Percentiles rank a stretch among this genome's conserved stretches.
These are phyloP conservation scores for Inga leiocalycina DNA, from an alignment of 306 rosid species.

Conservation along the genomic window DNA sequence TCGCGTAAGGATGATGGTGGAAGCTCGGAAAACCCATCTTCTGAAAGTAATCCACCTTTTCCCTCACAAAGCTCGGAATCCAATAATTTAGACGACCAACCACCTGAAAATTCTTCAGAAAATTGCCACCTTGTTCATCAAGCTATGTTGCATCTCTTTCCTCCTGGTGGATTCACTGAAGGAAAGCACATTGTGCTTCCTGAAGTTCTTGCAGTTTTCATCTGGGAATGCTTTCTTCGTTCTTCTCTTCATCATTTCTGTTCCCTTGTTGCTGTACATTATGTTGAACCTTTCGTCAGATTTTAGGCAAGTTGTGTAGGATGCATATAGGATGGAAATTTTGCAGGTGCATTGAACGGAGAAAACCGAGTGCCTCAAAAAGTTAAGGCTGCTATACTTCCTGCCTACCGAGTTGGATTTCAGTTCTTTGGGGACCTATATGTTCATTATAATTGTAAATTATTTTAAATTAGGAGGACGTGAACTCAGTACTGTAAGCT, in stretches of 20 bases:
- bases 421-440: conserved; percentile 15
- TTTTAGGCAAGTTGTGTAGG: conserved; percentile 52
- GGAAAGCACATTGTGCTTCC: conserved; percentile 30
- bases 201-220: conserved; percentile 40
- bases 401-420: conserved; percentile 12
- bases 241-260: conserved; percentile 40
- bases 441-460: conserved; percentile 20
- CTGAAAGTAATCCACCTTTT: conserved; percentile 54
- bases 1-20: conserved; percentile 51
- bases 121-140: conserved; percentile 33
- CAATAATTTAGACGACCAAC: conserved; percentile 55
- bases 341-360: conserved; percentile 26
- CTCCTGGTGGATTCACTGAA: conserved; percentile 30
- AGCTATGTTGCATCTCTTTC: conserved; percentile 32
- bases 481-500: not conserved
- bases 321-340: conserved; percentile 18
- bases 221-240: conserved; percentile 42
- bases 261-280: conserved; percentile 44
- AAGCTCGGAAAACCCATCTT: conserved; percentile 48
- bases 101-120: conserved; percentile 50
- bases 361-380: conserved; percentile 31
- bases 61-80: conserved; percentile 71
- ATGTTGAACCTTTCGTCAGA: conserved; percentile 45
- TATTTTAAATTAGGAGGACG: not conserved
- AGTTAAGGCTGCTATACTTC: conserved; percentile 13